Percentiles rank a stretch among this genome's conserved stretches.
Conservation (phyloP, 805 yeast species). For the Candida vaughaniae region DNA sequence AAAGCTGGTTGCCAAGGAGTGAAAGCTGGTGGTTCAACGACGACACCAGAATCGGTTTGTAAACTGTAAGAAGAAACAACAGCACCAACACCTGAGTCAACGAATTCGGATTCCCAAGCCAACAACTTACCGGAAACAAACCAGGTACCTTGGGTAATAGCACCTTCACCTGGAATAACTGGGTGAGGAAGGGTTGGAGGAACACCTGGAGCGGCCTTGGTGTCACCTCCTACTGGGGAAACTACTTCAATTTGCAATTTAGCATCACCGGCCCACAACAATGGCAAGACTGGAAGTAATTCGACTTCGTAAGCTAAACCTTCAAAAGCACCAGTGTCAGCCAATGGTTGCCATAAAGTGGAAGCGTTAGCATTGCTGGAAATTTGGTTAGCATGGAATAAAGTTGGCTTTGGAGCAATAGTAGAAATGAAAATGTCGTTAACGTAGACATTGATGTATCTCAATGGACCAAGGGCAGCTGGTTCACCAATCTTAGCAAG, state of each 20-base stretch:
- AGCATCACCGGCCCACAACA: constrained; percentile 23
- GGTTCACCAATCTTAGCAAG: constrained; percentile 12
- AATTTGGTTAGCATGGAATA: constrained; percentile 23
- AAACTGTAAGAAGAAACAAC: constrained; percentile 14
- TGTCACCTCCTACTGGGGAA: constrained; percentile 20
- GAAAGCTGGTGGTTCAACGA: constrained; percentile 22
- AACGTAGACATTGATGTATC: constrained; percentile 24
- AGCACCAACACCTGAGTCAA: constrained; percentile 18
- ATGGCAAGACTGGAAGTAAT: constrained; percentile 24
- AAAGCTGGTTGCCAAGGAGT: constrained; percentile 19
- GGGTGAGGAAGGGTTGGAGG: constrained; percentile 19
- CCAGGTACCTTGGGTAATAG: constrained; percentile 20
- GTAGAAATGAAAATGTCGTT: constrained; percentile 20
- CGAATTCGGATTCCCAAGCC: constrained; percentile 20
- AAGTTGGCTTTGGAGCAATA: constrained; percentile 27
- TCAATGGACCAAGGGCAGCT: constrained; percentile 20
- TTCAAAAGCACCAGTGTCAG: constrained; percentile 23
- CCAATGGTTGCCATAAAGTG: constrained; percentile 23
- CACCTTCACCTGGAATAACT: constrained; percentile 13
- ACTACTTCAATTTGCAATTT: constrained; percentile 23
- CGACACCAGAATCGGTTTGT: constrained; percentile 19
- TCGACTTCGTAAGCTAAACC: constrained; percentile 27
- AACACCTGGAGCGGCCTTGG: constrained; percentile 13
- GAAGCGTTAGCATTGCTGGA: constrained; percentile 15
- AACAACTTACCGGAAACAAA: constrained; percentile 25